Evolutionary conservation across 148 eudicot genomes (phyloP).

Genomic region (Polygonum maritimum): DNA sequence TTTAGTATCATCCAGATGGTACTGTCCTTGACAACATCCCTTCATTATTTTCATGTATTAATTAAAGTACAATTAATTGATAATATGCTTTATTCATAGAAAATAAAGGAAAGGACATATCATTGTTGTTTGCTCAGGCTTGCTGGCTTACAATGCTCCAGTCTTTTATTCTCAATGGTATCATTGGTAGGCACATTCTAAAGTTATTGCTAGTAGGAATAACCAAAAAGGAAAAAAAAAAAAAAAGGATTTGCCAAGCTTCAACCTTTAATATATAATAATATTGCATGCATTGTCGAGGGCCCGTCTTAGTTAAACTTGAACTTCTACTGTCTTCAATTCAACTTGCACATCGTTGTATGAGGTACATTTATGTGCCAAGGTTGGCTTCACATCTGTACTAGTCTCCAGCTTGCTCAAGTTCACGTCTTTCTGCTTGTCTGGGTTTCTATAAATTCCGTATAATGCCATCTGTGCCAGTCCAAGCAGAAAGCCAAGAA

Average conservation of each 20-base stretch:
- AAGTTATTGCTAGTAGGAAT: neutral
- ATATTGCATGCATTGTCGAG: neutral
- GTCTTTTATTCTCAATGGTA: neutral
- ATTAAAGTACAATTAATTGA: neutral
- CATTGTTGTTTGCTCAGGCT: neutral
- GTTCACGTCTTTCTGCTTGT: conserved; percentile 14
- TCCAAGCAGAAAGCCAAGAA: conserved; percentile 55
- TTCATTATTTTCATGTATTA: neutral
- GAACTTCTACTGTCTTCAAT: conserved; percentile 15
- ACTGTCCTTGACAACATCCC: neutral
- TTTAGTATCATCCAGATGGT: neutral
- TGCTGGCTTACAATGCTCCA: neutral
- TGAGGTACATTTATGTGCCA: conserved; percentile 5
- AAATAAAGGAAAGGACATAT: neutral
- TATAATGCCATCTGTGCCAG: conserved; percentile 40
- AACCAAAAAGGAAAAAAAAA: neutral
- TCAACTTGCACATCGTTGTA: conserved; percentile 17
- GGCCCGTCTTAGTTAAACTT: neutral
- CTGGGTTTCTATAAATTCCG: conserved; percentile 30
- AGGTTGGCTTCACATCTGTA: conserved; percentile 11
- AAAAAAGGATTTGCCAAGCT: neutral
- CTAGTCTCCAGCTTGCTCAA: conserved; percentile 15
- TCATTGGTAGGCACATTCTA: neutral
- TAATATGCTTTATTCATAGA: neutral
- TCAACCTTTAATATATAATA: neutral